Evolutionary conservation across 2,329 filamentous ascomycete species (phyloP), one percentile per base, ranked within the genome.

Genomic region (Trichophyton benhamiae): DNA sequence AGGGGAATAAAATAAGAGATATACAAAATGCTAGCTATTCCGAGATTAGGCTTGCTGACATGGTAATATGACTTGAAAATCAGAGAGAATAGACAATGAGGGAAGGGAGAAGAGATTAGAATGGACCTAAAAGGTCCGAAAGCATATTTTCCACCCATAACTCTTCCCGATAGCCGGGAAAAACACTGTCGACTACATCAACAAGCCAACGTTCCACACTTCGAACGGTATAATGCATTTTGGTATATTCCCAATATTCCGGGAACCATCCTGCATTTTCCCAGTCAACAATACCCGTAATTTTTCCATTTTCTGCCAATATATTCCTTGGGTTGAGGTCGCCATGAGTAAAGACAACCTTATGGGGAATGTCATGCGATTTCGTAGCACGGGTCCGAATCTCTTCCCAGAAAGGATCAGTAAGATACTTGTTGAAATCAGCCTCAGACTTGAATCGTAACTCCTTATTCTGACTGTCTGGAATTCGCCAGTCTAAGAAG

Each of bases 201-300:
- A 63, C 60, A 48, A 65, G 63, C 63, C 64, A 65, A 9, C 58
- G 58, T 3, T 63, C 62, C 4, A 61, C 1, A 20, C 57, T 36
- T 3, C 63, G 57, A 15, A 65, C 61, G 25, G 59, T 60, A 42
- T 62, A 65, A 60, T 64, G 64, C 3, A 65, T 57, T 38, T 71
- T 69, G 3, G 68, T 67, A 46, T 68, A 70, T 53, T 70, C 67
- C 69, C 67, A 71, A 58, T 71, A 71, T 53, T 71, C 68, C 1
- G 68, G 69, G 60, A 67, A 71, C 65, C 67, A 71, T 15, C 68
- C 67, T 3, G 68, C 65, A 52, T 65, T 68, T 63, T 71, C 68
- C 69, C 69, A 71, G 11, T 69, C 70, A 13, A 70, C 64, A 58
- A 71, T 63, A 13, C 67, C 69, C 11, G 62, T 62, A 25, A 71